phyloP scores from a whole-genome alignment of 768 basidiomycete genomes.

The Termitomyces sp. region DNA sequence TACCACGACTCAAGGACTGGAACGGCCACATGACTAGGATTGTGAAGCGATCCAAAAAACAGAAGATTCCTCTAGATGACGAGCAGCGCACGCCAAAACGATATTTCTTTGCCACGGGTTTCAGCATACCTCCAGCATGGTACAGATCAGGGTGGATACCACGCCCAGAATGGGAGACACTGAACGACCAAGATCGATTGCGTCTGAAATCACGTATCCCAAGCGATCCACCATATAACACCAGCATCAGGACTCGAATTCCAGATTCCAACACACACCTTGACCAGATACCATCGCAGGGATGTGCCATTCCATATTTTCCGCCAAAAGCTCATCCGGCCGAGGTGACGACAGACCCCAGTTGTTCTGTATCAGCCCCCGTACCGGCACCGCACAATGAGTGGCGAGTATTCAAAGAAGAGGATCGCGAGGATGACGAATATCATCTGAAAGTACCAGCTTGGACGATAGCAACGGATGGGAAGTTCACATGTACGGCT shows the following conservation, averaged over 20 bases:
- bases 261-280: background rate
- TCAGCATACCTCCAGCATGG: background rate
- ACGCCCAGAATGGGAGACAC: background rate
- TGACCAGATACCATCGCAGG: background rate
- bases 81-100: background rate
- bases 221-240: background rate
- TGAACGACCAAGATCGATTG: background rate
- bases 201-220: background rate
- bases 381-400: background rate
- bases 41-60: background rate
- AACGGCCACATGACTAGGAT: background rate
- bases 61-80: background rate
- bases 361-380: background rate
- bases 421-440: background rate
- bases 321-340: background rate
- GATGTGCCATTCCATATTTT: background rate
- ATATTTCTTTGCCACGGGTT: background rate
- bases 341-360: background rate
- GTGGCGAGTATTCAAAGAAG: background rate
- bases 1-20: background rate
- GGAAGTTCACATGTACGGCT: background rate
- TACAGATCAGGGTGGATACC: background rate
- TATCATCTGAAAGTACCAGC: background rate
- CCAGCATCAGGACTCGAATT: background rate
- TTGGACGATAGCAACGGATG: background rate